Percentiles rank a stretch among this genome's conserved stretches.
Conservation (phyloP, 345 rosid genomes). For the Ceriops zippeliana region DNA sequence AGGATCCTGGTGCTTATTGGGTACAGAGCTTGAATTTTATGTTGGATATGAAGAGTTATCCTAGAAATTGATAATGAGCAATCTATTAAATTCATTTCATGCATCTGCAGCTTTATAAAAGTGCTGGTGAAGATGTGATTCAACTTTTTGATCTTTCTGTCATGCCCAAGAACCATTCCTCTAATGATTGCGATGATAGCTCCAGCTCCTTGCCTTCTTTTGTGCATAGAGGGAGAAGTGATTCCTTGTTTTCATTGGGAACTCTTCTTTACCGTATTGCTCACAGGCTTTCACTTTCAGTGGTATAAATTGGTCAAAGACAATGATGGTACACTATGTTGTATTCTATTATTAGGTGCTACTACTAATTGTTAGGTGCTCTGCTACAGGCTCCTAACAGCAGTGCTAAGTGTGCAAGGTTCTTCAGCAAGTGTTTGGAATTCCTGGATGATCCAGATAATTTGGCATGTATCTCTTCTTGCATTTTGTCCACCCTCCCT, state of each 20-base stretch:
- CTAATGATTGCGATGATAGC: slow-evolving; percentile 47
- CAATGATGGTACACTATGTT: not conserved
- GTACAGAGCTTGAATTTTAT: slow-evolving; percentile 33
- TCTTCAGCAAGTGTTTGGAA: slow-evolving; percentile 75
- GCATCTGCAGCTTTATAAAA: slow-evolving; percentile 72
- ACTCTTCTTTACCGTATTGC: slow-evolving; percentile 89
- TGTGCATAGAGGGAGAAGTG: slow-evolving; percentile 57
- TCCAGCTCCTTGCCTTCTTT: slow-evolving; percentile 56
- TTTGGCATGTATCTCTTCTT: slow-evolving; percentile 43
- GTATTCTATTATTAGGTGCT: slow-evolving; percentile 12
- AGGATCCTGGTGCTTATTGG: slow-evolving; percentile 98
- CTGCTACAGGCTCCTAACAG: slow-evolving; percentile 58
- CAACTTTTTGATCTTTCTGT: slow-evolving; percentile 90
- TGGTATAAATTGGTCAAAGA: slow-evolving; percentile 44
- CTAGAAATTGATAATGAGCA: slow-evolving; percentile 2
- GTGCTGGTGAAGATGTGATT: slow-evolving; percentile 88
- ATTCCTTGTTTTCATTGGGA: slow-evolving; percentile 78
- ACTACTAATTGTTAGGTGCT: slow-evolving; percentile 15
- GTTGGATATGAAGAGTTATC: not conserved
- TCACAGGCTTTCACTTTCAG: slow-evolving; percentile 82
- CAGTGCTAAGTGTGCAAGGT: slow-evolving; percentile 74
- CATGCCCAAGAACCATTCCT: slow-evolving; percentile 61
- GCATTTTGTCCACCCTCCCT: not conserved
- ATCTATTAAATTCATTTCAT: slow-evolving; percentile 12
- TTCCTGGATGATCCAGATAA: slow-evolving; percentile 80